These are phyloP conservation scores for Pelargonium nanum DNA, from an alignment of 345 rosid genomes.

Conservation along the genomic window DNA sequence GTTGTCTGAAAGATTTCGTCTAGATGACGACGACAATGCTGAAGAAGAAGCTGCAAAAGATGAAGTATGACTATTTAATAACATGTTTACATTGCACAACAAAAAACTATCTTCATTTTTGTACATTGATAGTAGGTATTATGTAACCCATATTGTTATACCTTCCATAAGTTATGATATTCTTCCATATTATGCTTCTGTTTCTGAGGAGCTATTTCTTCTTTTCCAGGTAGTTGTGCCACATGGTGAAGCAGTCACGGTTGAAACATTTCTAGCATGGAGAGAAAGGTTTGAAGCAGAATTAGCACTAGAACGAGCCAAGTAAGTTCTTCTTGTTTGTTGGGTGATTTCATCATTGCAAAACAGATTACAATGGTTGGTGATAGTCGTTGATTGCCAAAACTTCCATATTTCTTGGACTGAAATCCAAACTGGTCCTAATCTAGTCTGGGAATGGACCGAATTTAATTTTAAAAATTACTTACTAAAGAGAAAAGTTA, in stretches of 20 bases:
- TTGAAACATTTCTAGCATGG: conserved; percentile 90
- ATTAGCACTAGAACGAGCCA: conserved; percentile 92
- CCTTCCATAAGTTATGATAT: not conserved
- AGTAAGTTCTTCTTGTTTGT: conserved; percentile 38
- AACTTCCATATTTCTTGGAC: too few relatives aligned
- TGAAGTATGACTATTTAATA: conserved; percentile 50
- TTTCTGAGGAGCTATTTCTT: not conserved
- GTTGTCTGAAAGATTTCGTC: conserved; percentile 69
- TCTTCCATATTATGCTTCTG: not conserved
- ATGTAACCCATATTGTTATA: not conserved
- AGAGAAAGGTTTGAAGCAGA: conserved; percentile 96
- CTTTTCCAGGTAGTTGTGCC: conserved; percentile 64
- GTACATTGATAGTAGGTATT: too few relatives aligned
- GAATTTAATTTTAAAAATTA: too few relatives aligned
- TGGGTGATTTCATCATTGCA: not conserved
- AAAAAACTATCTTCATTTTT: too few relatives aligned
- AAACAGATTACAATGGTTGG: not conserved
- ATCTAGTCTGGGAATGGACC: too few relatives aligned
- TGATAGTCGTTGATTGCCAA: not conserved
- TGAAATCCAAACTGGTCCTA: too few relatives aligned
- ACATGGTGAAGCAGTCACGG: conserved; percentile 95
- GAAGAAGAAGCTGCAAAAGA: conserved; percentile 65
- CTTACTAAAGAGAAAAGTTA: too few relatives aligned
- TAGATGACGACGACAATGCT: conserved; percentile 34
- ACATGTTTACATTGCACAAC: too few relatives aligned